Conservation (phyloP, 768 basidiomycete genomes). For the Russula olivacea region DNA sequence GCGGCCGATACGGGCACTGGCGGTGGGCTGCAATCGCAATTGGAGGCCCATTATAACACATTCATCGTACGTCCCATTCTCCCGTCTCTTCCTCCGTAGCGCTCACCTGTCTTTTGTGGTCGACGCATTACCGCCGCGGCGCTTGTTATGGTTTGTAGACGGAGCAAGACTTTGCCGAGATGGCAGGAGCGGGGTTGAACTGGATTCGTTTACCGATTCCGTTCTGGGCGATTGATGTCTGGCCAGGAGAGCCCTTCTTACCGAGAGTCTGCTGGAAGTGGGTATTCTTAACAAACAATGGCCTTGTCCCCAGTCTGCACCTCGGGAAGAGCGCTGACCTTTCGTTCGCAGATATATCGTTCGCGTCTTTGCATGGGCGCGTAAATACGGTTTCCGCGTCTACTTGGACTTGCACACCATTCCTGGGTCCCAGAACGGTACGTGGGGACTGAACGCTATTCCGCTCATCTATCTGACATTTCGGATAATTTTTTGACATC, state of each 20-base stretch:
- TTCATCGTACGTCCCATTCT: constrained; percentile 58
- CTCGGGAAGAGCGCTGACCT: background rate
- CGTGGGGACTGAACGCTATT: constrained; percentile 5
- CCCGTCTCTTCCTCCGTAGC: constrained; percentile 3
- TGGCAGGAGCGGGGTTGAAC: constrained; percentile 84
- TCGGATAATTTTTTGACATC: background rate
- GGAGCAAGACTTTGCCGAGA: constrained; percentile 83
- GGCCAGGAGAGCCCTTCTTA: constrained; percentile 74
- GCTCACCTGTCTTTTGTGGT: constrained; percentile 7
- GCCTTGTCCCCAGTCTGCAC: background rate
- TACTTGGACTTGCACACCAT: constrained; percentile 76
- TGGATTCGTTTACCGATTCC: constrained; percentile 80
- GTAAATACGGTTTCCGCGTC: constrained; percentile 86
- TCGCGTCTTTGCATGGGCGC: constrained; percentile 72
- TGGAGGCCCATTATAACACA: constrained; percentile 77
- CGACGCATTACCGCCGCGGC: constrained; percentile 11
- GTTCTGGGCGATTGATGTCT: constrained; percentile 83
- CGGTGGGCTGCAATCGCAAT: constrained; percentile 52
- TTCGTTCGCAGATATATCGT: constrained; percentile 51
- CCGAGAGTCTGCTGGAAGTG: constrained; percentile 71
- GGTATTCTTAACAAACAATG: constrained; percentile 1
- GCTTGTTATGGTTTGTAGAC: constrained; percentile 44
- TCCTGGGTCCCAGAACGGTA: constrained; percentile 79
- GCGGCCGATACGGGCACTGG: constrained; percentile 49
- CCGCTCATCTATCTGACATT: constrained; percentile 19